These are phyloP conservation scores for Diplotaxis tenuifolia DNA, from an alignment of 345 rosid species.

Conservation along the genomic window DNA sequence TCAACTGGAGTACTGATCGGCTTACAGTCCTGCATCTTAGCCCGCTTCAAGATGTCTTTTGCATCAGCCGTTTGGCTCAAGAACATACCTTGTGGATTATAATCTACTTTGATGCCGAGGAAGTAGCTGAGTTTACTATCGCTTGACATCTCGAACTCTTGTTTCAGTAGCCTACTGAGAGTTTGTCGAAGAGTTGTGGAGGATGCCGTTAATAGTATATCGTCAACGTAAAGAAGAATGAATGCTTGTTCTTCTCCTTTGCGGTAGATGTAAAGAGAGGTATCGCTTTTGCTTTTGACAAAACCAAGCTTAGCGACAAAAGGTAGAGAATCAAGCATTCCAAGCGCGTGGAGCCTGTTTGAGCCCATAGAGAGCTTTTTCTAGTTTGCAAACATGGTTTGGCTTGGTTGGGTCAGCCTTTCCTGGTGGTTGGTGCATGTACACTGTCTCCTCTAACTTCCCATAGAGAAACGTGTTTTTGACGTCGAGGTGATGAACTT, in stretches of 20 bases:
- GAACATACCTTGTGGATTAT: no score
- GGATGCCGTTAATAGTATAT: background rate
- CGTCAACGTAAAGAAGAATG: background rate
- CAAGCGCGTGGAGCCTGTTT: background rate
- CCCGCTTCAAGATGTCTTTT: background rate
- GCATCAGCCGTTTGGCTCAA: no score
- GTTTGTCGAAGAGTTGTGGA: background rate
- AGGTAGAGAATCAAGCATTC: background rate
- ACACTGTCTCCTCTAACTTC: background rate
- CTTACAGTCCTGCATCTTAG: background rate
- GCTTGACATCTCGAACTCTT: background rate
- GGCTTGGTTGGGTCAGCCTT: background rate
- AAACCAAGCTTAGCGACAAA: background rate
- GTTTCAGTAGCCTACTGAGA: background rate
- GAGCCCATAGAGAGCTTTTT: background rate
- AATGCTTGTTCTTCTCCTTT: background rate
- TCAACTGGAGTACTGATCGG: background rate
- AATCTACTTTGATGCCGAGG: background rate
- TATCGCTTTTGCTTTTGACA: background rate
- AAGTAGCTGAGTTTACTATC: background rate
- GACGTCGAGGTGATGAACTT: background rate
- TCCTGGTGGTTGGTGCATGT: background rate
- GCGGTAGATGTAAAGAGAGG: background rate
- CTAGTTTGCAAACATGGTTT: no score
- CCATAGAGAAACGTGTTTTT: background rate